Percentiles rank a stretch among this genome's conserved stretches.
These are phyloP conservation scores for Fusarium tuaranense DNA, from an alignment of 2,329 filamentous ascomycete genomes.

Conservation along the genomic window DNA sequence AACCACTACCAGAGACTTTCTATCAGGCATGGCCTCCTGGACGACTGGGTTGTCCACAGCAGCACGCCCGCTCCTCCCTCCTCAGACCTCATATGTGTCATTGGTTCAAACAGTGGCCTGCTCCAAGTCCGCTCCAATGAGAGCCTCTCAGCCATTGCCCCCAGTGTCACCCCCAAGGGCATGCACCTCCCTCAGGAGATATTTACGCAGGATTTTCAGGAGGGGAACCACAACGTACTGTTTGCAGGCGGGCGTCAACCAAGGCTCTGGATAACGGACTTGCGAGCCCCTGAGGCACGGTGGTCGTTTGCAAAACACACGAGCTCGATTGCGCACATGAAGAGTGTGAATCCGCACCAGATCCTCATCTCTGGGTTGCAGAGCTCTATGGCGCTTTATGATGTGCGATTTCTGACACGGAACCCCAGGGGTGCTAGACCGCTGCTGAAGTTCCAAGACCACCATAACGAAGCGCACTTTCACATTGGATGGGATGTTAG, in stretches of 20 bases:
- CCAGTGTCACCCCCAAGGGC: constrained; percentile 32
- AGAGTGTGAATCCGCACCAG: constrained; percentile 60
- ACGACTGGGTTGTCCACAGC: constrained; percentile 53
- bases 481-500: constrained; percentile 66
- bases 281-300: constrained; percentile 51
- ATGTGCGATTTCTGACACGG: constrained; percentile 59
- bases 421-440: constrained; percentile 47
- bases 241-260: constrained; percentile 65
- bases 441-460: constrained; percentile 61
- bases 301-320: constrained; percentile 51
- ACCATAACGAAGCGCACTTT: constrained; percentile 62
- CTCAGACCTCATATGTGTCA: constrained; percentile 56
- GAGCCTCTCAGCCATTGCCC: constrained; percentile 50
- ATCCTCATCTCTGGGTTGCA: constrained; percentile 65
- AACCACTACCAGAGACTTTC: constrained; percentile 49
- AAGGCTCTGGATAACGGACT: constrained; percentile 59
- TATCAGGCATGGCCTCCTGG: constrained; percentile 40
- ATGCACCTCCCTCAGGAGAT: constrained; percentile 50
- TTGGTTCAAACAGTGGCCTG: constrained; percentile 63
- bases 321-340: constrained; percentile 62
- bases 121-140: constrained; percentile 50
- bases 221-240: constrained; percentile 57
- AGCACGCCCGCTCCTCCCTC: constrained; percentile 56
- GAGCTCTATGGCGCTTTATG: constrained; percentile 66
- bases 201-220: constrained; percentile 62